Conservation (phyloP, 179 eudicot species). For the Silene noctiflora region DNA sequence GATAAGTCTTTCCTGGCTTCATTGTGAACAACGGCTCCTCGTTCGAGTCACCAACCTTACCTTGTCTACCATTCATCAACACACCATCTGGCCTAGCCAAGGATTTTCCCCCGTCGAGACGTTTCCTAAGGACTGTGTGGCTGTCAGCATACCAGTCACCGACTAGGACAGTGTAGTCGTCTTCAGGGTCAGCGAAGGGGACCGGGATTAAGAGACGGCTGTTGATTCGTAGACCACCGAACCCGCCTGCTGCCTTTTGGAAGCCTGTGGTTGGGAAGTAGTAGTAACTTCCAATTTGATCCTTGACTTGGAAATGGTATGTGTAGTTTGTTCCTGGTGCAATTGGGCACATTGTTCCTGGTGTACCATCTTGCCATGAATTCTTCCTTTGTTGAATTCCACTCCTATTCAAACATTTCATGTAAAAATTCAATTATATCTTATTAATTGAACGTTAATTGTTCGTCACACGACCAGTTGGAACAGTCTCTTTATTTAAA, state of each 20-base stretch:
- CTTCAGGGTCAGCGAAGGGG: conserved; percentile 27
- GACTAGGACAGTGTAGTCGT: conserved; percentile 37
- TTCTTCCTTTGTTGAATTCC: conserved; percentile 32
- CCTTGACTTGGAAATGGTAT: conserved; percentile 20
- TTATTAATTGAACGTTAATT: too few species aligned
- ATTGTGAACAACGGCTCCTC: conserved; percentile 43
- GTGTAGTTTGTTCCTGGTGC: conserved; percentile 49
- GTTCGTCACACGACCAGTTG: too few species aligned
- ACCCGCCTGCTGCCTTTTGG: conserved; percentile 48
- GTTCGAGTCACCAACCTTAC: conserved; percentile 24
- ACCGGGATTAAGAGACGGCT: conserved; percentile 50
- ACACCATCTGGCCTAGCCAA: conserved; percentile 29
- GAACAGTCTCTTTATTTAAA: too few species aligned
- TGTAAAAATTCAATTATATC: too few species aligned
- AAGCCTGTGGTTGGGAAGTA: conserved; percentile 44
- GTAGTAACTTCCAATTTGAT: conserved; percentile 37
- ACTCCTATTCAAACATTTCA: background rate
- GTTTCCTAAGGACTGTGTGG: conserved; percentile 21
- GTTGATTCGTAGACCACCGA: conserved; percentile 40
- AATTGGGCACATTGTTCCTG: conserved; percentile 54
- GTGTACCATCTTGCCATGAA: conserved; percentile 23
- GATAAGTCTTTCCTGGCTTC: conserved; percentile 17
- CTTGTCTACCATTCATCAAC: conserved; percentile 16
- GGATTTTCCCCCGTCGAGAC: conserved; percentile 23
- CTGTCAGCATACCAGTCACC: conserved; percentile 39